Conservation (phyloP, 768 basidiomycete species). For the Gymnopilus junonius region DNA sequence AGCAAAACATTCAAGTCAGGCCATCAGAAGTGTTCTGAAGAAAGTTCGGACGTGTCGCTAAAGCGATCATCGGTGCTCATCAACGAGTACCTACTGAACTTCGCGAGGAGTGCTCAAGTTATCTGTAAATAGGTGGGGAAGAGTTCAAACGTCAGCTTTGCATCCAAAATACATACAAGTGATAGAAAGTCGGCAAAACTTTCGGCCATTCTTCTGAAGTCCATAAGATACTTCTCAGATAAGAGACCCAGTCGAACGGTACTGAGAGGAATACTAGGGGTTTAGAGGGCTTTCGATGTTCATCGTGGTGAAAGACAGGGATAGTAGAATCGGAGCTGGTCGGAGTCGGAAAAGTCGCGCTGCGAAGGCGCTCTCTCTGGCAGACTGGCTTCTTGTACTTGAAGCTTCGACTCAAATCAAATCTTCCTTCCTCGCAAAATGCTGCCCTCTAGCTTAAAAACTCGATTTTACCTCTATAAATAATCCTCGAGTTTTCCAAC, state of each 20-base stretch:
- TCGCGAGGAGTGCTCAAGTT: not conserved
- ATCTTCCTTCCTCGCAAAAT: too few relatives aligned
- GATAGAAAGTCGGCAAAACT: not conserved
- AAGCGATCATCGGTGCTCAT: not conserved
- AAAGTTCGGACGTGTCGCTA: not conserved
- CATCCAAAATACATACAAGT: not conserved
- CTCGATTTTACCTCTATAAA: too few relatives aligned
- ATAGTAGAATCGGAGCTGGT: not conserved
- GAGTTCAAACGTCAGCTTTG: not conserved
- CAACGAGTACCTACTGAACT: not conserved
- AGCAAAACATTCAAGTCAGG: not conserved
- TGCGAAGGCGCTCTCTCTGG: too few relatives aligned
- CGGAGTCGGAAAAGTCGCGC: not conserved
- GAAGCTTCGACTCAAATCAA: too few relatives aligned
- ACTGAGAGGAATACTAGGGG: not conserved
- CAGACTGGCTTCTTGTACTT: too few relatives aligned
- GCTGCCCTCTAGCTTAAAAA: too few relatives aligned
- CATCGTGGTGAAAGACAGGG: too few relatives aligned
- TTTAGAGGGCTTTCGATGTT: too few relatives aligned
- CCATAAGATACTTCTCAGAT: not conserved
- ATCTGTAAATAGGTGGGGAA: not conserved
- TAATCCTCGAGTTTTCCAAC: too few relatives aligned
- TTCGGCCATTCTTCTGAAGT: not conserved
- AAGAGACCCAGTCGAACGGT: not conserved
- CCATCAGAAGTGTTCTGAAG: not conserved